Percentiles rank a stretch among this genome's conserved stretches.
These are phyloP conservation scores for Microthlaspi erraticum DNA, from an alignment of 345 rosid species.

Conservation along the genomic window DNA sequence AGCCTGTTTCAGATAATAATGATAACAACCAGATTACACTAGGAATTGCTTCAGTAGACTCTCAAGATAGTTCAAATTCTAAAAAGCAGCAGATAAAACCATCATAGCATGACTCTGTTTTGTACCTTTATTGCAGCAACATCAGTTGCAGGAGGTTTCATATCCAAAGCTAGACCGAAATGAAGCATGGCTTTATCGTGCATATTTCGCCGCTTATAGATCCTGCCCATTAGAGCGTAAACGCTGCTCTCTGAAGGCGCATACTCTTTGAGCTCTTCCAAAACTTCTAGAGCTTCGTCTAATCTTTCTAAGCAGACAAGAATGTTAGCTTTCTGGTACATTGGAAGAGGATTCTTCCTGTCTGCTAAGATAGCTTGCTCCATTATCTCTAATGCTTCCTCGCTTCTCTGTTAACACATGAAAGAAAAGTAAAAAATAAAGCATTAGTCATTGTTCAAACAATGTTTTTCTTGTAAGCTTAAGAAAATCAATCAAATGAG, in stretches of 20 bases:
- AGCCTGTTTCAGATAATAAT: slow-evolving; percentile 61
- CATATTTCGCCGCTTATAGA: slow-evolving; percentile 75
- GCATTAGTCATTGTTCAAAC: slow-evolving; percentile 19
- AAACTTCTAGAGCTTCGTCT: slow-evolving; percentile 89
- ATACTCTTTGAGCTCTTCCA: slow-evolving; percentile 91
- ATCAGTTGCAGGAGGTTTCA: slow-evolving; percentile 95
- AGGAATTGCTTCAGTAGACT: not conserved
- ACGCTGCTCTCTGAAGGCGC: slow-evolving; percentile 96
- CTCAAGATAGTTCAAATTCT: not conserved
- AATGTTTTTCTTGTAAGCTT: not conserved
- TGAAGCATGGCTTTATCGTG: slow-evolving; percentile 92
- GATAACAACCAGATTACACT: not conserved
- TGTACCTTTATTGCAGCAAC: slow-evolving; percentile 90
- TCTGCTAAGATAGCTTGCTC: slow-evolving; percentile 90
- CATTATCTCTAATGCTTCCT: slow-evolving; percentile 90
- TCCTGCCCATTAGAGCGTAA: slow-evolving; percentile 93
- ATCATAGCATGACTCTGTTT: slow-evolving; percentile 10
- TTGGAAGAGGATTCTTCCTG: slow-evolving; percentile 93
- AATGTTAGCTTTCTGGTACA: slow-evolving; percentile 95
- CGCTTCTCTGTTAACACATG: slow-evolving; percentile 64
- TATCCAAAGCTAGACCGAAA: slow-evolving; percentile 92
- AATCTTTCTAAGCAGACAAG: slow-evolving; percentile 74
- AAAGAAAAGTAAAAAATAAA: not conserved
- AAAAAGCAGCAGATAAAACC: not conserved
- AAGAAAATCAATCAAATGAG: not conserved